Evolutionary conservation across 1,284 basidiomycete genomes (phyloP), one percentile per base, ranked within the genome.

Genomic region (Irpex rosettiformis): DNA sequence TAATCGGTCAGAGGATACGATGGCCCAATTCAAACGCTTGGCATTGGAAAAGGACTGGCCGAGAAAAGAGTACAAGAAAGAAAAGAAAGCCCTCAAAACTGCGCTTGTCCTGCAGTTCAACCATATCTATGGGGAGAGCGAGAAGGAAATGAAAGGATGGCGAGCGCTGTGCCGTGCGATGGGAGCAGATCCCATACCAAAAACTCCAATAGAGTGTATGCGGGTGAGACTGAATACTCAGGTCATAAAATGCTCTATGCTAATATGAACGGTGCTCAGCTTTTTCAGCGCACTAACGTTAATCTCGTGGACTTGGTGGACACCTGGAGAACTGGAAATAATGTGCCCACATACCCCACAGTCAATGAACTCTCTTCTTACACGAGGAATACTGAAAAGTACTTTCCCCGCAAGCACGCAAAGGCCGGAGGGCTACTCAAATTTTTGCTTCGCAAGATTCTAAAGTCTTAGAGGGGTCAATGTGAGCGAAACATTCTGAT

Each of bases 341-440:
- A n/a, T n/a, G 43, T 22, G 10, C 7, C 16, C 8, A n/a, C 21
- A 18, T 45, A 18, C 21, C n/a, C 16, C 21, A 18, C 43, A 2
- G 43, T n/a, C 13, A 8, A n/a, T 8, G 43, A 11, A 8, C 18
- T 45, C 8, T 7, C n/a, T 7, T 8, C 13, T 8, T 45, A 45
- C 42, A 45, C 42, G 16, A 45, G 18, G 42, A 16, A 22, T 6
- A 45, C 42, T 8, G 63, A 28, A 61, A 57, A 18, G 54, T 52
- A 51, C 62, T 66, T 33, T 30, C 79, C 78, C 0, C 68, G 65
- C 22, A 61, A 73, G 21, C 69, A 72, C 29, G 73, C 70, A 3
- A 64, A 72, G 47, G 73, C 75, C 1, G 77, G 76, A 6, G 73
- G 73, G 21, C 62, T 81, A 3, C 66, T 81, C 33, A 60, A 53